Evolutionary conservation across 2,329 filamentous ascomycete genomes (phyloP).

Genomic region (Bisporella sp.): DNA sequence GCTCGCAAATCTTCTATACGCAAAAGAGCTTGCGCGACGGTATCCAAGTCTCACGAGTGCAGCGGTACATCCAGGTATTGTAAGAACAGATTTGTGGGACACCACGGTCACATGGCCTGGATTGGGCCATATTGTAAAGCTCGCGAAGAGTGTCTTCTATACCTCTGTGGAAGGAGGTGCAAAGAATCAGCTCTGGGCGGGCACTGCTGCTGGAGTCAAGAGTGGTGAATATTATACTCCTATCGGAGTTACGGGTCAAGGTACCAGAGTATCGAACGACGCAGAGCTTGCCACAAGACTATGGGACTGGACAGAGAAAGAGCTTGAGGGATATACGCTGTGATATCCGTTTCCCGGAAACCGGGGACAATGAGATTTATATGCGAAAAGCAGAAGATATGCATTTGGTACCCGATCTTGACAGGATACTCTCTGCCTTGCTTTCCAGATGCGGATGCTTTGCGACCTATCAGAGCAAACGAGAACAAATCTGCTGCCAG

Average conservation of each 20-base stretch:
- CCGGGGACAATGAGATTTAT: no score
- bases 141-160: not conserved
- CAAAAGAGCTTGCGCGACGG: not conserved
- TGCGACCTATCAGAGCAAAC: no score
- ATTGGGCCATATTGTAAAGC: not conserved
- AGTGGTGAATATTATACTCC: slow-evolving; percentile 33
- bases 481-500: no score
- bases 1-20: not conserved
- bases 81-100: not conserved
- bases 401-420: no score
- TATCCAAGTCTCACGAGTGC: not conserved
- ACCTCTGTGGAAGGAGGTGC: not conserved
- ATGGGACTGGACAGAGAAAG: slow-evolving; percentile 31
- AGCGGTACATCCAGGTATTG: not conserved
- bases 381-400: no score
- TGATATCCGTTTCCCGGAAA: not conserved
- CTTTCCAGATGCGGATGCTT: no score
- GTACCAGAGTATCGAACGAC: slow-evolving; percentile 15
- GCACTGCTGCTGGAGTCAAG: slow-evolving; percentile 2
- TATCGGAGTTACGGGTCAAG: slow-evolving; percentile 26
- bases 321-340: slow-evolving; percentile 14
- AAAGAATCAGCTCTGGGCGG: not conserved
- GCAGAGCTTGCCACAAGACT: slow-evolving; percentile 26
- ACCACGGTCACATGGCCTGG: not conserved
- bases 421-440: no score